These are phyloP conservation scores for Trametes pubescens DNA, from an alignment of 1,284 basidiomycete genomes.

Conservation along the genomic window DNA sequence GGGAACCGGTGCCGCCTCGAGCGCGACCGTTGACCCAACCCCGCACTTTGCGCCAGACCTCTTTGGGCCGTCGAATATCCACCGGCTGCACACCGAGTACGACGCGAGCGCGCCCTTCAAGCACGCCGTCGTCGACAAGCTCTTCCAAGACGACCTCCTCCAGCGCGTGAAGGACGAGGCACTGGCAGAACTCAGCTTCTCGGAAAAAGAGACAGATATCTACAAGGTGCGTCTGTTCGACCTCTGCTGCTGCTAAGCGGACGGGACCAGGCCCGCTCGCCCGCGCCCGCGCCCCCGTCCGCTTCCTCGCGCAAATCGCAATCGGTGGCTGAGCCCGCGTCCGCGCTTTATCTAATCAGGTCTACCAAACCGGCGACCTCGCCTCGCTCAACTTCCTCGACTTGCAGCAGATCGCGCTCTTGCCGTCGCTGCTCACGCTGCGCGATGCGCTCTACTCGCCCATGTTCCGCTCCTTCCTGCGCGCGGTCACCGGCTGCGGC, in stretches of 20 bases:
- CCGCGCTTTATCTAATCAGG: conserved; percentile 54
- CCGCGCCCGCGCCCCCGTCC: background rate
- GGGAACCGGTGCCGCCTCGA: conserved; percentile 19
- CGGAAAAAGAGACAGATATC: conserved; percentile 98
- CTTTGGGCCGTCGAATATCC: conserved; percentile 63
- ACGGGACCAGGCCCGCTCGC: background rate
- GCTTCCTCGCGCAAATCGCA: background rate
- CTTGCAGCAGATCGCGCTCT: conserved; percentile 76
- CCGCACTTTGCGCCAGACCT: conserved; percentile 61
- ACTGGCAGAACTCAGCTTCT: conserved; percentile 87
- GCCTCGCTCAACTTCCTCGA: conserved; percentile 91
- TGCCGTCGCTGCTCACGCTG: conserved; percentile 83
- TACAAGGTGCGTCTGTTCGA: conserved; percentile 79
- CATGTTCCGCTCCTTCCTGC: conserved; percentile 86
- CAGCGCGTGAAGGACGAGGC: conserved; percentile 83
- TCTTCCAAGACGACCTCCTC: conserved; percentile 88
- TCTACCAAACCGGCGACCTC: conserved; percentile 97
- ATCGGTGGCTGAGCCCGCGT: conserved; percentile 6
- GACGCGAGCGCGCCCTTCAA: conserved; percentile 77
- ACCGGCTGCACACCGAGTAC: conserved; percentile 66
- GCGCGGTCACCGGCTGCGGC: conserved; percentile 92
- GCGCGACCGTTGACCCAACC: conserved; percentile 42
- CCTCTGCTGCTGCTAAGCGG: background rate
- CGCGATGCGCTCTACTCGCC: conserved; percentile 94
- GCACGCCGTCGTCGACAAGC: conserved; percentile 82